Evolutionary conservation across 441 rosid species (phyloP), one percentile per base, ranked within the genome.

Genomic region (California macrophylla): DNA sequence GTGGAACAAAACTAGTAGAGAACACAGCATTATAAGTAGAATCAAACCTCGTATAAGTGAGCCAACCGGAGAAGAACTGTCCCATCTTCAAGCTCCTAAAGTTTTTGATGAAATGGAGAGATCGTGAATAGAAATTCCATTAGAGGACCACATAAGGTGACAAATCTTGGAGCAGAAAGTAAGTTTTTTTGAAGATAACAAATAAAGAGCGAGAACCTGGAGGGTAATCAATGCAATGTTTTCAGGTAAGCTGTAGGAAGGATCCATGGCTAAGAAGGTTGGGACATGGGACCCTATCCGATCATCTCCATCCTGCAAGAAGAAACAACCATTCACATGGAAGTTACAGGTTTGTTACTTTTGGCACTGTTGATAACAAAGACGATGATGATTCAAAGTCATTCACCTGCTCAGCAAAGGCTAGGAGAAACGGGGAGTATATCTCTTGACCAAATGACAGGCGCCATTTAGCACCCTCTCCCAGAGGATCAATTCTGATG

Each of bases 391-490:
- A 56, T 63, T 64, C 20, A 42, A 52, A 9, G 12, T 66, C 29
- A 25, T 70, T 82, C 69, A 94, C 98, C 86, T 89, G 87, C 66
- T 87, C 82, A n/a, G 86, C 73, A 70, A 89, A 89, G 77, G 90
- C 91, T 68, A 89, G 77, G 54, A 89, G 82, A 64, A 89, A 78
- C 9, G 94, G 94, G 18, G 94, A 87, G 76, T 87, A 89, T 75
- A 89, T 80, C 78, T 87, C 91, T 80, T 89, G 92, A 42, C 94
- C 92, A 70, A 82, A 84, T 60, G 92, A 74, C 66, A 92, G 78
- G 66, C 92, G 90, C 94, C 92, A 89, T 73, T 80, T 84, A 68
- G 92, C 86, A 66, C 85, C 92, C 75, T 87, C 82, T 71, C 92
- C 86, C 20, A 78, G 68, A n/a, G 78, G 85, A 82, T 89, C 94